Evolutionary conservation across 1,284 basidiomycete species (phyloP).

Genomic region (Xerocomus tenax): DNA sequence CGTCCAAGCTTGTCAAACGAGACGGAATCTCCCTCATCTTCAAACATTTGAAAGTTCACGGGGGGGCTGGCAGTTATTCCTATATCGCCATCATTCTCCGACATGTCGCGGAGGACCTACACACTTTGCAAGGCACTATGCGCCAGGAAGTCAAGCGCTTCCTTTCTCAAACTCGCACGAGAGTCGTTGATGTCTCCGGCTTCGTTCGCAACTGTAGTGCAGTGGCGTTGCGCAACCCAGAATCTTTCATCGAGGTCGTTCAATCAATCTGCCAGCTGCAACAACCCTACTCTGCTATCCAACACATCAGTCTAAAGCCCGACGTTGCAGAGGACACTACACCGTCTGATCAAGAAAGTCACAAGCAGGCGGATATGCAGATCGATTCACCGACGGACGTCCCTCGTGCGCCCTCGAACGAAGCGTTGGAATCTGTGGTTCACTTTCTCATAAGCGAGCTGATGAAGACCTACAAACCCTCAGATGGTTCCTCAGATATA

Average conservation of each 20-base stretch:
- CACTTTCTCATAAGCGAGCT: conserved; percentile 71
- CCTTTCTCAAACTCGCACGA: conserved; percentile 63
- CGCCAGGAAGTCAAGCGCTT: conserved; percentile 73
- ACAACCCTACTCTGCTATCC: conserved; percentile 52
- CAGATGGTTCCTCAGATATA: conserved; percentile 12
- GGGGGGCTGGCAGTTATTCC: conserved; percentile 65
- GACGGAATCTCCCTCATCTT: conserved; percentile 63
- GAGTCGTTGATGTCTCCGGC: conserved; percentile 60
- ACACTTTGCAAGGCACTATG: conserved; percentile 67
- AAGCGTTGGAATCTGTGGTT: conserved; percentile 56
- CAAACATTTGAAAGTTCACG: conserved; percentile 50
- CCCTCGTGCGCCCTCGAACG: conserved; percentile 31
- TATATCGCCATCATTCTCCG: conserved; percentile 84
- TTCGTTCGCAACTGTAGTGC: conserved; percentile 74
- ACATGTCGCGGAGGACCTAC: conserved; percentile 78
- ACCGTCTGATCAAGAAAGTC: conserved; percentile 18
- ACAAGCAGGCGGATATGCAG: conserved; percentile 49
- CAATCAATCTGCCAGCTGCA: conserved; percentile 66
- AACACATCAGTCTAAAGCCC: conserved; percentile 58
- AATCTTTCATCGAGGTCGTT: conserved; percentile 69
- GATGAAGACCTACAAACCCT: conserved; percentile 48
- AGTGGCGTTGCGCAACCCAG: conserved; percentile 77
- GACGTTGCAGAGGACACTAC: conserved; percentile 24
- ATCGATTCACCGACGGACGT: conserved; percentile 45
- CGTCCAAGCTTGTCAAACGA: conserved; percentile 53